phyloP scores from a whole-genome alignment of 1,139 yeast genomes.

The Taphrina betulina region DNA sequence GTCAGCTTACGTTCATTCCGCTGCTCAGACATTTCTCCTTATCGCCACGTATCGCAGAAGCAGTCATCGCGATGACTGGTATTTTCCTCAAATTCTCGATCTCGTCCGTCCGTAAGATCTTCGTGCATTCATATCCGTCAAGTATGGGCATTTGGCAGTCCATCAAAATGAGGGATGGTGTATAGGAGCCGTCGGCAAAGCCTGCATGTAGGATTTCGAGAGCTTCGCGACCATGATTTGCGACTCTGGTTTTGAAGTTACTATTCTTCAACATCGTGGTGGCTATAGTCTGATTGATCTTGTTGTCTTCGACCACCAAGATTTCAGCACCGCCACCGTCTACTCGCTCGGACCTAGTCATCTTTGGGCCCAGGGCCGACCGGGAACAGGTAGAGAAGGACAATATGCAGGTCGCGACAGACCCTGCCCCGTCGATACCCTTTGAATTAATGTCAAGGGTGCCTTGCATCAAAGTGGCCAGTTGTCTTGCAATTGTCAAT shows the following conservation, averaged over 20 bases:
- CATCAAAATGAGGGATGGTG: slow-evolving; percentile 59
- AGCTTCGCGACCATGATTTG: slow-evolving; percentile 27
- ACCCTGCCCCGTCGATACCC: slow-evolving; percentile 9
- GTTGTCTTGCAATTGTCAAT: slow-evolving; percentile 55
- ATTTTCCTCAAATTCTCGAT: slow-evolving; percentile 46
- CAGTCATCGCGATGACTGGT: slow-evolving; percentile 55
- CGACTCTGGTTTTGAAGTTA: slow-evolving; percentile 10
- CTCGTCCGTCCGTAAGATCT: slow-evolving; percentile 43
- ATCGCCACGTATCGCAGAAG: slow-evolving; percentile 60
- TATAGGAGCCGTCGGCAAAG: slow-evolving; percentile 45
- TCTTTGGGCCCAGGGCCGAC: neutral
- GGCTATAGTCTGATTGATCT: slow-evolving; percentile 18
- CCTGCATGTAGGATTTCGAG: slow-evolving; percentile 14
- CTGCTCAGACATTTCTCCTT: slow-evolving; percentile 51
- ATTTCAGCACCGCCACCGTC: slow-evolving; percentile 17
- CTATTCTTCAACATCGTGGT: slow-evolving; percentile 9
- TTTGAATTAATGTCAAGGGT: slow-evolving; percentile 3
- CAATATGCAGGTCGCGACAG: slow-evolving; percentile 9
- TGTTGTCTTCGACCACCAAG: slow-evolving; percentile 23
- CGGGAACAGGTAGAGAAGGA: slow-evolving; percentile 7
- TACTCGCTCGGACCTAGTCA: neutral
- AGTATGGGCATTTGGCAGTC: slow-evolving; percentile 59
- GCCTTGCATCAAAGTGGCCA: slow-evolving; percentile 62
- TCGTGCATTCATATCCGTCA: slow-evolving; percentile 47
- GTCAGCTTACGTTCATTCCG: slow-evolving; percentile 59